Conservation (phyloP, 768 basidiomycete genomes). For the Lactifluus piperatus region DNA sequence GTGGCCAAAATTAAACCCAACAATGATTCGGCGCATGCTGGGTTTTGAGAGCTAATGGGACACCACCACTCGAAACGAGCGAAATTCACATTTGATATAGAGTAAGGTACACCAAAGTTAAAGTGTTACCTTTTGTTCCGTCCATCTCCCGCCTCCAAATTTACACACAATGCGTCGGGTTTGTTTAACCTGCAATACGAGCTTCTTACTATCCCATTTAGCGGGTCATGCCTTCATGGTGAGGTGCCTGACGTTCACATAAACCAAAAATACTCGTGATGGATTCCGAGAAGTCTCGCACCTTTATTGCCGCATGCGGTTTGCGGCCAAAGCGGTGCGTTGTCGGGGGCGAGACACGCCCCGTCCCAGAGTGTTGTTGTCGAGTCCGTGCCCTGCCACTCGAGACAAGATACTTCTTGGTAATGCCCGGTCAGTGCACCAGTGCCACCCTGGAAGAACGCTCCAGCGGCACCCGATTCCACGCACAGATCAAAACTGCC, state of each 20-base stretch:
- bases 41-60: background rate
- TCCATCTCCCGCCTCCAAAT: background rate
- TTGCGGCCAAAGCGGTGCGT: conserved; percentile 42
- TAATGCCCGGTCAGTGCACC: conserved; percentile 46
- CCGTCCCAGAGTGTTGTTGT: conserved; percentile 34
- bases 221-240: background rate
- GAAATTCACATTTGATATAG: background rate
- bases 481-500: conserved; percentile 52
- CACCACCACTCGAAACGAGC: background rate
- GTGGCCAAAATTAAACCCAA: conserved; percentile 21
- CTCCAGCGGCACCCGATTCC: conserved; percentile 42
- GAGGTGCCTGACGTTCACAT: background rate
- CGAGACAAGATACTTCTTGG: conserved; percentile 46
- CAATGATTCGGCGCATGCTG: conserved; percentile 12
- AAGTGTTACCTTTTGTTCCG: background rate
- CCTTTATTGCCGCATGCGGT: conserved; percentile 48
- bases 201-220: background rate
- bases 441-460: conserved; percentile 49
- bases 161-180: background rate
- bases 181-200: background rate
- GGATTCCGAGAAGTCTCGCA: conserved; percentile 13
- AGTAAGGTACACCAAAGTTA: background rate
- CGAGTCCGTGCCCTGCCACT: conserved; percentile 50
- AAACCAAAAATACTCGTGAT: background rate
- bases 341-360: conserved; percentile 43